phyloP scores from a whole-genome alignment of 768 basidiomycete genomes.

The Coprinopsis sp. region DNA sequence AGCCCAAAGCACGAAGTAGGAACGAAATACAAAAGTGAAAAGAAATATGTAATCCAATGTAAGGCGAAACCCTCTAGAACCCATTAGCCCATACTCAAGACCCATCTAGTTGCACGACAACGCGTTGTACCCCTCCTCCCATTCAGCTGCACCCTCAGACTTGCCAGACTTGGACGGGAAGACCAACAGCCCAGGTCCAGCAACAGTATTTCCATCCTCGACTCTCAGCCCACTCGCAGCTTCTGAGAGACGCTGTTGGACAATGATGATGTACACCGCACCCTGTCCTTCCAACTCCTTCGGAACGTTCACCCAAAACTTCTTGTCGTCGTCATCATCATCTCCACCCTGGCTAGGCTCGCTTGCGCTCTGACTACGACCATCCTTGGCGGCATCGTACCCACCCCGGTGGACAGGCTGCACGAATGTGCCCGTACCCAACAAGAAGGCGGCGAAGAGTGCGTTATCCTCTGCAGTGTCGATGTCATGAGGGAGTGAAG shows the following conservation, averaged over 20 bases:
- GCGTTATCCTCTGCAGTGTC: slow-evolving; percentile 11
- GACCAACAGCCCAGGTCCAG: slow-evolving; percentile 48
- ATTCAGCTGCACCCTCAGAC: too few relatives aligned
- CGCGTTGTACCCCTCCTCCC: too few relatives aligned
- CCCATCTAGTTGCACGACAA: too few relatives aligned
- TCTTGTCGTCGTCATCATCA: background rate
- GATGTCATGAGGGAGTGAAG: slow-evolving; percentile 18
- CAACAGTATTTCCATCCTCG: slow-evolving; percentile 46
- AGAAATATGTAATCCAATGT: too few relatives aligned
- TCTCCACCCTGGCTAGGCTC: background rate
- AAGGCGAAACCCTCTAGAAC: too few relatives aligned
- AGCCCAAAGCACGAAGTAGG: too few relatives aligned
- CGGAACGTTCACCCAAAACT: slow-evolving; percentile 32
- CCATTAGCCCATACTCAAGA: too few relatives aligned
- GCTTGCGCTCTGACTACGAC: too few relatives aligned
- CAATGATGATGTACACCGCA: slow-evolving; percentile 47
- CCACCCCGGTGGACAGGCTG: background rate
- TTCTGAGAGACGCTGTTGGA: slow-evolving; percentile 23
- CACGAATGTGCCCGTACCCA: slow-evolving; percentile 5
- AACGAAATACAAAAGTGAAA: too few relatives aligned
- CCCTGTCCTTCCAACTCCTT: slow-evolving; percentile 33
- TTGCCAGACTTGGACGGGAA: too few relatives aligned
- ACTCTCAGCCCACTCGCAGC: slow-evolving; percentile 24
- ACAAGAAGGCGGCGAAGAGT: slow-evolving; percentile 45
- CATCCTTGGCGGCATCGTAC: too few relatives aligned